Percentiles rank a stretch among this genome's conserved stretches.
Conservation (phyloP, 225 moss, liverwort and hornwort genomes). For the Pleurozium schreberi region DNA sequence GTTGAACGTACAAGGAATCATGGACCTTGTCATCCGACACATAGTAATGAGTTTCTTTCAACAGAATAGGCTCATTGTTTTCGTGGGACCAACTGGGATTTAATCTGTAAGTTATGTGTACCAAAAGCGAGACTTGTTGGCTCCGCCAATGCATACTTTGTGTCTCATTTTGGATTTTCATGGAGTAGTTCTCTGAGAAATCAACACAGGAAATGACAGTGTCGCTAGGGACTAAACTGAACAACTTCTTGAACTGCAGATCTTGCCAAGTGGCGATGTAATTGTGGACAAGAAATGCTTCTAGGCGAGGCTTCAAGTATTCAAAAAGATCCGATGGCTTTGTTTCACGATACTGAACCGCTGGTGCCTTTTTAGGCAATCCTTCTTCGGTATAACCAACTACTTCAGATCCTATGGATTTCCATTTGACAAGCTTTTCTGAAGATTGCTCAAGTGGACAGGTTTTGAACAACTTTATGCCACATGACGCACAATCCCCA, state of each 20-base stretch:
- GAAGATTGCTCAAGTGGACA: no score
- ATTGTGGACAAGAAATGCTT: no score
- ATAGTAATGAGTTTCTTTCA: not conserved
- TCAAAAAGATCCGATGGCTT: no score
- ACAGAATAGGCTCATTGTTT: accelerated
- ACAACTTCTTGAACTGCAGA: not conserved
- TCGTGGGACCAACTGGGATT: not conserved
- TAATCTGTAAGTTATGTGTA: not conserved
- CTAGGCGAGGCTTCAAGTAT: no score
- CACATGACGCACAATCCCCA: no score
- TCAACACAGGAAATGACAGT: not conserved
- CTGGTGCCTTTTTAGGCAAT: no score
- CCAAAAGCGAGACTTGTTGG: not conserved
- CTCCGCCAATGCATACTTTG: not conserved
- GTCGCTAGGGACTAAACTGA: not conserved
- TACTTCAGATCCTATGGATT: no score
- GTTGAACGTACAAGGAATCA: not conserved
- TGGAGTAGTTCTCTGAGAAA: not conserved
- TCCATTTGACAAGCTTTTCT: no score
- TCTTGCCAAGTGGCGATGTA: no score
- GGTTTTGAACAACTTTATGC: no score
- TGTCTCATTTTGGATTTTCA: not conserved
- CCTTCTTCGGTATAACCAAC: no score
- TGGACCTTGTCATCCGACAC: not conserved
- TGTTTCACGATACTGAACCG: accelerated